Base-by-base conservation (phyloP, 352 stramenopile species). In the Phytophthora foliorum region DNA sequence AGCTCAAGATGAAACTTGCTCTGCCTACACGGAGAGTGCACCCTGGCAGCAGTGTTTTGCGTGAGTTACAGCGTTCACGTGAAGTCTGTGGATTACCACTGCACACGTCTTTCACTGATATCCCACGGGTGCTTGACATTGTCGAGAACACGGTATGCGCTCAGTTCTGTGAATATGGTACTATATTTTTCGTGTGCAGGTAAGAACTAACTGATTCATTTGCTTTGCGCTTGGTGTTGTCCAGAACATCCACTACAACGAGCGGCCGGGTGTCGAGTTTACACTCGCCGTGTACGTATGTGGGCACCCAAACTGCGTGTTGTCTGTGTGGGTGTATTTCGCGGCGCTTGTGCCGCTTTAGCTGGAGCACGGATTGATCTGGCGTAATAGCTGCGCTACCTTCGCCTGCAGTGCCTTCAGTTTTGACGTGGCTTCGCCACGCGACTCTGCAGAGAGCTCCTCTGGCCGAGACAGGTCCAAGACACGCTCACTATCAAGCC, bases 271-370 rank as follows among this genome's bases (percentile, higher is more conserved):
- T 19, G 90, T 97, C 31, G 91, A 98, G 67, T 99, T 98, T 63
- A 90, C 86, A 36, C 76, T 99, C 21, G 89, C 78, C 19, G 91
- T 97, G 16, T 90, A 92, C 48, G 90, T 94, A 1, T 88, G 93
- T 60, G 77, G 81, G 13, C 96, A 98, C 59, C 82, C 91, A 10
- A 94, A 94, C 67, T 85, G 86, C 46, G 76, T 98, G 10, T 72
- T 98, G 19, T 97, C 88, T 6, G 86, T 98, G 50, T 98, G 95
- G 95, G 81, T 98, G 17, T 98, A 98, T 81, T 80, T 98, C 14
- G 84, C 89, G 51, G 81, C 92, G 13, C 79, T 97, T 34, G 72
- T 66, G 17, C 69, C 64, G 41, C 57, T 78, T 54, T 78, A 75
- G 29, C 19, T 14, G 51, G 57, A 50, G 45, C 45, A 56, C 4